Evolutionary conservation across 192 early-diverging fungal species (phyloP).

Genomic region (Coemansia asiatica): DNA sequence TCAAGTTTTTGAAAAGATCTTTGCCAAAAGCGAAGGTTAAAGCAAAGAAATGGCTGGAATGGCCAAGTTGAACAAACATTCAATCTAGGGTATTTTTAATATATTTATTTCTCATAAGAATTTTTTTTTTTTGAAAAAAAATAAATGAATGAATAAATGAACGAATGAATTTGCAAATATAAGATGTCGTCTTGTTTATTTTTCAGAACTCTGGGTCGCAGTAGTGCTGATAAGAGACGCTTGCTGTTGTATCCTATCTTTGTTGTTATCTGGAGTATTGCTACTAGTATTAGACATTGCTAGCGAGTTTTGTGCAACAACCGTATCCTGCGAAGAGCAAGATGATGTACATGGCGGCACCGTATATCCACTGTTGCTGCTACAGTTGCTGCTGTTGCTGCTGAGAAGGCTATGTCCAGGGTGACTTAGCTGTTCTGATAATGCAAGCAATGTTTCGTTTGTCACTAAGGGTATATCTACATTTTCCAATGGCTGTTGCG

Average conservation of each 20-base stretch:
- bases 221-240: background rate
- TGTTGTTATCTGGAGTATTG: no score
- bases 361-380: background rate
- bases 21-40: conserved; percentile 5
- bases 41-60: background rate
- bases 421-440: no score
- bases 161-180: no score
- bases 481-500: no score
- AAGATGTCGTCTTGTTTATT: background rate
- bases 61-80: background rate
- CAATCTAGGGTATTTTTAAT: background rate
- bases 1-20: conserved; percentile 58
- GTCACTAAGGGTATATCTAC: no score
- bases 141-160: background rate
- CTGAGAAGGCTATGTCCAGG: background rate
- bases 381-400: background rate
- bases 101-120: background rate
- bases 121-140: background rate
- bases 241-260: no score
- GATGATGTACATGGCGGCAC: background rate
- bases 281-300: background rate
- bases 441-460: no score
- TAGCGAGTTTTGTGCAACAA: background rate
- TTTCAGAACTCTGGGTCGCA: background rate
- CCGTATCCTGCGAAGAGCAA: background rate